phyloP scores from a whole-genome alignment of 805 yeast genomes.

The Kazachstania taianensis region DNA sequence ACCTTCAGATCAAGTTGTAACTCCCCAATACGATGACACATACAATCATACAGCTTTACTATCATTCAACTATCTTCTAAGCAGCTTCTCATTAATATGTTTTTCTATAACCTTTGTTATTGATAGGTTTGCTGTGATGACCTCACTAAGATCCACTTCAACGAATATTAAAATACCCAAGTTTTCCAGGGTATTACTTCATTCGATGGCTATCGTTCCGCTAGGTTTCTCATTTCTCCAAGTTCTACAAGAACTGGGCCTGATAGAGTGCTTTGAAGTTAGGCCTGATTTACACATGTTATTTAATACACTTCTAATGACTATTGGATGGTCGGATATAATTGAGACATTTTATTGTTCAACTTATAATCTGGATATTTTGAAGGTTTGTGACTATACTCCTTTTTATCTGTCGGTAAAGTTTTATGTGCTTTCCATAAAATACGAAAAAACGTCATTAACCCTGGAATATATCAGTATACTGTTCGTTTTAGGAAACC shows the following conservation, averaged over 20 bases:
- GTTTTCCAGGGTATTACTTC: conserved; percentile 29
- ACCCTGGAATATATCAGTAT: conserved; percentile 23
- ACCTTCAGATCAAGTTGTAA: too few species aligned
- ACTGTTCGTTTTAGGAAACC: conserved; percentile 48
- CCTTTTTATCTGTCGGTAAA: conserved; percentile 23
- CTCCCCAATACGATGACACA: too few species aligned
- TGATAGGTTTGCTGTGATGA: conserved; percentile 50
- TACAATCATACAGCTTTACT: too few species aligned
- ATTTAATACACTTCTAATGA: conserved; percentile 8
- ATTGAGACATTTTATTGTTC: conserved; percentile 42
- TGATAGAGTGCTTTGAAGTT: background rate
- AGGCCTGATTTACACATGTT: conserved; percentile 1
- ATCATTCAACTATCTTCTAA: conserved; percentile 41
- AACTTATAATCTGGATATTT: conserved; percentile 31
- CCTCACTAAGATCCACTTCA: conserved; percentile 38
- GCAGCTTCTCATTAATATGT: conserved; percentile 43
- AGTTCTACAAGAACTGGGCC: background rate
- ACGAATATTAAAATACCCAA: conserved; percentile 12
- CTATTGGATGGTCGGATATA: conserved; percentile 35
- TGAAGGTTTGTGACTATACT: conserved; percentile 23
- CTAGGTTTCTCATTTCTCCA: conserved; percentile 1
- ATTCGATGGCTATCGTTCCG: conserved; percentile 15
- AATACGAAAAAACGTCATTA: too few species aligned
- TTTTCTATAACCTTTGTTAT: conserved; percentile 48
- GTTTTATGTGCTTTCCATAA: conserved; percentile 8